A percentile compares a stretch with the other conserved stretches of the same genome.
These are phyloP conservation scores for Aspergillus oerlinghausenensis DNA, from an alignment of 2,329 filamentous ascomycete species.

Conservation along the genomic window DNA sequence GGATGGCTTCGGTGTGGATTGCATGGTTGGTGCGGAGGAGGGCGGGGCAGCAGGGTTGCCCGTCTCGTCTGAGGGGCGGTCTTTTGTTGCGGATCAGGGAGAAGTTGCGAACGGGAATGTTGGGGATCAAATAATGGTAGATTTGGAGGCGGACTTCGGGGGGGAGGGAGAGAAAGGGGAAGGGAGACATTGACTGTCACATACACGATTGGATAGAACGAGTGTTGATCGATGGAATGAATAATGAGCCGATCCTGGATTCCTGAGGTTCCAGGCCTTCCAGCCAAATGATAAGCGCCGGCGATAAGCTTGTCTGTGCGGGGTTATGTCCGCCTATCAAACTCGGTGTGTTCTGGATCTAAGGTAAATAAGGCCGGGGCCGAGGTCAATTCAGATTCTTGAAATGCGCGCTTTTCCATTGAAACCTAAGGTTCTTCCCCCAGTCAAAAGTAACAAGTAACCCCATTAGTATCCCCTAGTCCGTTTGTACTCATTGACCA, in stretches of 20 bases:
- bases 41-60: constrained; percentile 4
- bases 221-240: not conserved
- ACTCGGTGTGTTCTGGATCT: no score
- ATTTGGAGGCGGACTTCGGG: constrained; percentile 1
- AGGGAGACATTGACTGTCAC: not conserved
- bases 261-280: not conserved
- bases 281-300: not conserved
- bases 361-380: not conserved
- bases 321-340: not conserved
- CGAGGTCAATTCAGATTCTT: not conserved
- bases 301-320: not conserved
- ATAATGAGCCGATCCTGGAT: not conserved
- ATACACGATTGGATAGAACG: not conserved
- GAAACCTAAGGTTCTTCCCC: no score
- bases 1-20: constrained; percentile 6
- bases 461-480: constrained; percentile 54
- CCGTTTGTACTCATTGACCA: constrained; percentile 60
- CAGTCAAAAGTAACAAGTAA: no score
- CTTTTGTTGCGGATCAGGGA: not conserved
- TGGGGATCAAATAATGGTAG: not conserved
- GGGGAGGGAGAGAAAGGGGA: not conserved
- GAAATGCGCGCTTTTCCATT: no score
- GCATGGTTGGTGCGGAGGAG: constrained; percentile 7
- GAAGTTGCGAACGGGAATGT: not conserved
- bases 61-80: not conserved